Base-by-base conservation (phyloP, 495 filamentous ascomycete species). In the Oidiodendron maius region DNA sequence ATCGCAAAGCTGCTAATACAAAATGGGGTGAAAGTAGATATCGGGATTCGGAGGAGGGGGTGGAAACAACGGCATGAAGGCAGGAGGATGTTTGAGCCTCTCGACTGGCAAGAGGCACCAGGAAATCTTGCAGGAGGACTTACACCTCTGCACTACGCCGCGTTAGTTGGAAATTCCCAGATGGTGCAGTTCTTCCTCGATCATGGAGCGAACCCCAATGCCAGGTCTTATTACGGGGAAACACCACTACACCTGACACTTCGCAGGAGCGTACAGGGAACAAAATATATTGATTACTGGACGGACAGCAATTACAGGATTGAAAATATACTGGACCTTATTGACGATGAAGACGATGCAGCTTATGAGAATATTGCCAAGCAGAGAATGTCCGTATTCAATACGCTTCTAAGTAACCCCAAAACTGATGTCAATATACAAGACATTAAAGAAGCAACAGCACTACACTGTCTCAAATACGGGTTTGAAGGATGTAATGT, bases 201-300 rank as follows among this genome's bases (percentile, higher is more conserved):
- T 45, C 41, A 53, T 1, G 50, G 50, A 15, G 44, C 36, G 16
- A 40, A 53, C 22, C 44, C 50, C 15, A 48, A 53, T 37, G 21
- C 50, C 36, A 28, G 39, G 15, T 40, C 34, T 2, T 20, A 41
- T 40, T 40, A 40, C 34, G 17, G 34, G 28, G 35, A 41, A 30
- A 48, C 34, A 18, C 46, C 46, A 13, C 35, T 48, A 11, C 10
- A 46, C 36, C 43, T 46, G 34, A 25, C 26, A 18, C 8, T 46
- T 1, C 28, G 0, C 9, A 46, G 36, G 43, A 36, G 23, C 36
- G 2, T 46, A 35, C 26, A 46, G 8, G 25, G 26, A 17, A 16
- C 26, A 36, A 46, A 46, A 20, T 36, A 46, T n/a, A 36, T 17
- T 1, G 26, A 46, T 20, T 20, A 20, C 23, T 46, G 26, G 43